Conservation (phyloP, 1,284 basidiomycete genomes). For the Heterobasidion parviporum region DNA sequence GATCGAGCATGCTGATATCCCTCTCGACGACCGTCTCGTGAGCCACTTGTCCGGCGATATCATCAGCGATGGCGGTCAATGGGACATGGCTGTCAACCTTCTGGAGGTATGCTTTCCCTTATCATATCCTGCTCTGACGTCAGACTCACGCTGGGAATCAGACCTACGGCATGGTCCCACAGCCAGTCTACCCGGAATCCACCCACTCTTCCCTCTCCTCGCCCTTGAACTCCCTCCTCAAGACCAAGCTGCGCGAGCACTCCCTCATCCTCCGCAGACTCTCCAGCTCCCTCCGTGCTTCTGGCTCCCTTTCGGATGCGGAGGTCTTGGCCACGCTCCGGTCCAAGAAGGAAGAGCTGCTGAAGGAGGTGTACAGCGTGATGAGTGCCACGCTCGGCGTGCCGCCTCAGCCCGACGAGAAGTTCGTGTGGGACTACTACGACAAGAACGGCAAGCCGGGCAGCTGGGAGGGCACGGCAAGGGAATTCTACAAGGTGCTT, state of each 20-base stretch:
- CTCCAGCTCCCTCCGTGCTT: slow-evolving; percentile 38
- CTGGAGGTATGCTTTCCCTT: slow-evolving; percentile 40
- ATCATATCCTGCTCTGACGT: not conserved
- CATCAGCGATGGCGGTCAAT: slow-evolving; percentile 90
- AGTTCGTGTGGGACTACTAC: slow-evolving; percentile 85
- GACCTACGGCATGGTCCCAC: slow-evolving; percentile 82
- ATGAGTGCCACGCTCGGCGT: slow-evolving; percentile 83
- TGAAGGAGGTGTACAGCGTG: slow-evolving; percentile 83
- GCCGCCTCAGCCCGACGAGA: slow-evolving; percentile 64
- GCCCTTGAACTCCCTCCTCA: slow-evolving; percentile 74
- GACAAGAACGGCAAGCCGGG: slow-evolving; percentile 74
- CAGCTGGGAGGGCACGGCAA: slow-evolving; percentile 74
- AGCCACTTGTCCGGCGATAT: slow-evolving; percentile 71
- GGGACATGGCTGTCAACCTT: slow-evolving; percentile 92
- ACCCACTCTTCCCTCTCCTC: slow-evolving; percentile 71
- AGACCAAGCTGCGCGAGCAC: slow-evolving; percentile 88
- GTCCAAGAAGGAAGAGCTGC: slow-evolving; percentile 77
- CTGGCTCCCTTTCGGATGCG: slow-evolving; percentile 33
- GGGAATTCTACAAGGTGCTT: slow-evolving; percentile 60
- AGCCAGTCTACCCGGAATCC: slow-evolving; percentile 80
- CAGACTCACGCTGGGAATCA: slow-evolving; percentile 13
- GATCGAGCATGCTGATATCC: slow-evolving; percentile 75
- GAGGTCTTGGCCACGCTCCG: slow-evolving; percentile 44
- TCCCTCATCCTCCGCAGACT: slow-evolving; percentile 74
- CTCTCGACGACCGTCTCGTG: slow-evolving; percentile 78